These are phyloP conservation scores for Panicum virgatum DNA, from an alignment of 202 grass and related monocot species.

Conservation along the genomic window DNA sequence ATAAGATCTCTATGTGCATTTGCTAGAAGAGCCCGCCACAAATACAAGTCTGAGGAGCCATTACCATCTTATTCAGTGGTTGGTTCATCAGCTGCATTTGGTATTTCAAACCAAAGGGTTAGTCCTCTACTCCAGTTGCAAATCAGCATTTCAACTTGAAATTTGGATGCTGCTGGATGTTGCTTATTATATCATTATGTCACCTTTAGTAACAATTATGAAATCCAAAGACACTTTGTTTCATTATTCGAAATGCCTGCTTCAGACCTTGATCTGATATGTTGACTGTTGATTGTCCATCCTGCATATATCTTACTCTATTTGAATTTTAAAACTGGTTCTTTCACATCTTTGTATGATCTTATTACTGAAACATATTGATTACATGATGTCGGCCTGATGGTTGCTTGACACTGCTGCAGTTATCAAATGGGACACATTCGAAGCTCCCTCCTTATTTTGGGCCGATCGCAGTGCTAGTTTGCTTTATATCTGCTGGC, in stretches of 20 bases:
- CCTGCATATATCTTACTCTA: conserved; percentile 14
- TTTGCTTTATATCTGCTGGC: conserved; percentile 55
- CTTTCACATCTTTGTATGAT: not conserved
- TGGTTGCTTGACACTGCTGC: conserved; percentile 29
- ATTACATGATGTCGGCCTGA: conserved; percentile 30
- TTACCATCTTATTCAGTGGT: conserved; percentile 76
- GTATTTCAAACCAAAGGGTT: conserved; percentile 78
- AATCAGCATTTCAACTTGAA: conserved; percentile 15
- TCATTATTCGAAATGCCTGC: not conserved
- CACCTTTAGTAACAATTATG: conserved; percentile 17
- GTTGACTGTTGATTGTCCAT: not conserved
- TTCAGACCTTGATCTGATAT: not conserved
- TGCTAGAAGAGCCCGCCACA: conserved; percentile 60
- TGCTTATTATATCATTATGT: conserved; percentile 1
- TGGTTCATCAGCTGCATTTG: conserved; percentile 72
- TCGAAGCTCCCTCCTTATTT: conserved; percentile 74
- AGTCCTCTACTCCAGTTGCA: conserved; percentile 25
- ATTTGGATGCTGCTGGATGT: not conserved
- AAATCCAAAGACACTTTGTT: not conserved
- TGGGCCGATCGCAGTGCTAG: conserved; percentile 52
- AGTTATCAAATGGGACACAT: conserved; percentile 59
- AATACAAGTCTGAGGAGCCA: conserved; percentile 67
- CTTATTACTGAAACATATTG: not conserved
- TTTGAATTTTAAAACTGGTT: conserved; percentile 1
- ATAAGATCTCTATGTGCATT: conserved; percentile 67